Percentiles rank a stretch among this genome's conserved stretches.
Evolutionary conservation across 768 basidiomycete species (phyloP).

Genomic region (Boletus barrowsii): DNA sequence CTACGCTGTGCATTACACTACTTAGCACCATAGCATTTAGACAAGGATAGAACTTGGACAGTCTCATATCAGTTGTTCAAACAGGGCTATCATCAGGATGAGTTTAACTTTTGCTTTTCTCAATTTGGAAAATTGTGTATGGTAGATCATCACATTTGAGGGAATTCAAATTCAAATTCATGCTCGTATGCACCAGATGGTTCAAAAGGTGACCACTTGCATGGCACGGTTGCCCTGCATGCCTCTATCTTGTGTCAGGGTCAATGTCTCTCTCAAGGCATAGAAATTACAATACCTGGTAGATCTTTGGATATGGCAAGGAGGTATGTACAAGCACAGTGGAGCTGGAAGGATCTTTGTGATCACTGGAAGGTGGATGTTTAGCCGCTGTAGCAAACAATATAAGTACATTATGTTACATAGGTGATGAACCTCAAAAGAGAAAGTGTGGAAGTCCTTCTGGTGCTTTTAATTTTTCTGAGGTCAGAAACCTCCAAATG

Average conservation of each 20-base stretch:
- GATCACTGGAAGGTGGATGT: slow-evolving; percentile 2
- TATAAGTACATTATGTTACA: too few relatives aligned
- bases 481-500: too few relatives aligned
- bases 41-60: background rate
- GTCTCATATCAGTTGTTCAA: slow-evolving; percentile 10
- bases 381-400: too few relatives aligned
- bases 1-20: too few relatives aligned
- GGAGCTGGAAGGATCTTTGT: background rate
- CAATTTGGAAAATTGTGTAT: slow-evolving; percentile 5
- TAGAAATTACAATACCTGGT: slow-evolving; percentile 2
- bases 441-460: too few relatives aligned
- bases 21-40: too few relatives aligned
- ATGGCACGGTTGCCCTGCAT: slow-evolving; percentile 14
- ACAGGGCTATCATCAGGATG: background rate
- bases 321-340: slow-evolving; percentile 7
- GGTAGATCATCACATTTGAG: background rate
- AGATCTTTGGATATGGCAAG: slow-evolving; percentile 1
- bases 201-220: slow-evolving; percentile 9
- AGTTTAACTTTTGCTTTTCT: slow-evolving; percentile 6
- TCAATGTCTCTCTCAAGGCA: slow-evolving; percentile 1
- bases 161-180: too few relatives aligned
- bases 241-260: background rate
- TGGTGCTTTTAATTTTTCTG: too few relatives aligned
- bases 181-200: background rate
- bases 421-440: too few relatives aligned